Conservation (phyloP, 1,284 basidiomycete species). For the Cryptococcus hybrid region DNA sequence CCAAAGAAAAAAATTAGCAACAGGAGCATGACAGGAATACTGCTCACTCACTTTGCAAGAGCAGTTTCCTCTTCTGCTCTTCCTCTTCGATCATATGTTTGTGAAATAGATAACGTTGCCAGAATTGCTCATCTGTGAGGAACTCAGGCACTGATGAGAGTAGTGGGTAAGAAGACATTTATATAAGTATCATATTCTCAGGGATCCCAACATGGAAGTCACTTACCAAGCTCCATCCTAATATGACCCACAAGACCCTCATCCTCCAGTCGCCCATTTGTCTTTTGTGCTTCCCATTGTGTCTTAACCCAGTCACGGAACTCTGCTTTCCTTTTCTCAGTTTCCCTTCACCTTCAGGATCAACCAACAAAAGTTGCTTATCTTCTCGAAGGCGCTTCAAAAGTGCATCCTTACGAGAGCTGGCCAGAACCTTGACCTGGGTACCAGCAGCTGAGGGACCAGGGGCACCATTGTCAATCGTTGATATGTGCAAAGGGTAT, state of each 20-base stretch:
- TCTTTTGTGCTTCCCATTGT: slow-evolving; percentile 52
- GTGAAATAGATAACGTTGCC: slow-evolving; percentile 90
- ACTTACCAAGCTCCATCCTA: slow-evolving; percentile 58
- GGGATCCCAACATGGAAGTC: slow-evolving; percentile 32
- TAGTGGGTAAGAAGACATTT: background rate
- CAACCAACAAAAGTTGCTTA: slow-evolving; percentile 69
- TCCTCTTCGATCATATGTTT: slow-evolving; percentile 79
- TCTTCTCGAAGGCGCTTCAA: slow-evolving; percentile 71
- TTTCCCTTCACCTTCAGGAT: slow-evolving; percentile 65
- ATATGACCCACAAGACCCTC: slow-evolving; percentile 59
- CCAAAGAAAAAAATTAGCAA: slow-evolving; percentile 1
- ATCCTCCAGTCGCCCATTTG: slow-evolving; percentile 47
- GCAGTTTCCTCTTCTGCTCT: slow-evolving; percentile 73
- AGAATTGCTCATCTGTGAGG: slow-evolving; percentile 71
- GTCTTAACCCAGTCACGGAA: slow-evolving; percentile 64
- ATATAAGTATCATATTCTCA: background rate
- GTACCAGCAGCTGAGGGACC: background rate
- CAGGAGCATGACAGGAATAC: background rate
- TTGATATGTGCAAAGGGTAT: background rate
- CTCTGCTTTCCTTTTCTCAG: slow-evolving; percentile 54
- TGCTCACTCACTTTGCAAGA: slow-evolving; percentile 66
- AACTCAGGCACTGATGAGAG: slow-evolving; percentile 63
- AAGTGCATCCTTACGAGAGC: slow-evolving; percentile 67
- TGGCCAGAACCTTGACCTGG: slow-evolving; percentile 30
- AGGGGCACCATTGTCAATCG: background rate